Conservation (phyloP, 2,329 filamentous ascomycete species). For the Phaeosphaeria sp. region DNA sequence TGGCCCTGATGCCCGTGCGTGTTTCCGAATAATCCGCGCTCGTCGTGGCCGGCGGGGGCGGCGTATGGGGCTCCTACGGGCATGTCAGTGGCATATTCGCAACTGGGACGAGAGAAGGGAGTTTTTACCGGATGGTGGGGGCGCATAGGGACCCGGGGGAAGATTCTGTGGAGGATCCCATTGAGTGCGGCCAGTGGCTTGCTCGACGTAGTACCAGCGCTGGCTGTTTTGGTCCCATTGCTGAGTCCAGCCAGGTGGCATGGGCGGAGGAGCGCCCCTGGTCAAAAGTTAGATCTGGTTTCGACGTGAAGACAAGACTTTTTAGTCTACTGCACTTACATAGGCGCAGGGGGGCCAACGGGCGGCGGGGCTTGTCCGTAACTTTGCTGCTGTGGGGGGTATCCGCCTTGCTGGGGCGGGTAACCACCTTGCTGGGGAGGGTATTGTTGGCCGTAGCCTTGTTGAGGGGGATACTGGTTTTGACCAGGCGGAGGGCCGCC, state of each 20-base stretch:
- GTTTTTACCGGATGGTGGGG: no score
- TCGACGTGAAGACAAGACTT: no score
- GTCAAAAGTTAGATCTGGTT: no score
- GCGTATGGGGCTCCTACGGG: constrained; percentile 31
- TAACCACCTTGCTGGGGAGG: constrained; percentile 35
- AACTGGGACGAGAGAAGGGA: no score
- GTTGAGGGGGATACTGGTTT: constrained; percentile 28
- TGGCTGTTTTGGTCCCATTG: constrained; percentile 68
- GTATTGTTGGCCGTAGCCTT: constrained; percentile 18
- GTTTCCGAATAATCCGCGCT: constrained; percentile 39
- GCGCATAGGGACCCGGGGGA: constrained; percentile 42
- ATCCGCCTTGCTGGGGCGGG: constrained; percentile 32
- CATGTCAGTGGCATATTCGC: no score
- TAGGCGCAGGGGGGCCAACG: constrained; percentile 40
- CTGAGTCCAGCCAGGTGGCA: constrained; percentile 63
- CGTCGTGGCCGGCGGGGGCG: constrained; percentile 30
- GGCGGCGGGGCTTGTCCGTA: constrained; percentile 32
- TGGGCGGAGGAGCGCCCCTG: constrained; percentile 63
- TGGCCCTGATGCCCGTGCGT: constrained; percentile 33
- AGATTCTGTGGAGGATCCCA: constrained; percentile 64
- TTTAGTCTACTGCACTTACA: no score
- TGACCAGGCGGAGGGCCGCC: constrained; percentile 25
- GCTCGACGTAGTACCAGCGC: constrained; percentile 71
- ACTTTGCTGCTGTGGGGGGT: constrained; percentile 31
- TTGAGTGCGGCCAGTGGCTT: constrained; percentile 66